Percentiles rank a stretch among this genome's conserved stretches.
Conservation (phyloP, 768 basidiomycete species). For the Lactarius akahatsu region DNA sequence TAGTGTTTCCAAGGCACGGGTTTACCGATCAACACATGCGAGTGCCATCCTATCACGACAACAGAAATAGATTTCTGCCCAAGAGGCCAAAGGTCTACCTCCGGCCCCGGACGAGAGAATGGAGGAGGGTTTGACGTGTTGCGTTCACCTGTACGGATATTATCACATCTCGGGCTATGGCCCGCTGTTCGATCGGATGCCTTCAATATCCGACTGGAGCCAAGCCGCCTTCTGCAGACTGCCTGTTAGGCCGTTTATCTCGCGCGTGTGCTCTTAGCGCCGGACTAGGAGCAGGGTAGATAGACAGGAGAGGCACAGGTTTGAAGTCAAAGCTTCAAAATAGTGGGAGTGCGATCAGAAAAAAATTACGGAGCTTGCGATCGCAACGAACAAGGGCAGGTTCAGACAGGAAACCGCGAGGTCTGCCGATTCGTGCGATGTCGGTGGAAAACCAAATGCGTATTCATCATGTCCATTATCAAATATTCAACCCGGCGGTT, state of each 20-base stretch:
- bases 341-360: constrained; percentile 13
- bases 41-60: constrained; percentile 27
- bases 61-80: constrained; percentile 17
- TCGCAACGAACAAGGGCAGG: constrained; percentile 11
- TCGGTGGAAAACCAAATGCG: constrained; percentile 26
- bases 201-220: constrained; percentile 24
- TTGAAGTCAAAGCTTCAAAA: constrained; percentile 4
- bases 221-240: constrained; percentile 28
- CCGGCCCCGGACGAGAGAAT: constrained; percentile 36
- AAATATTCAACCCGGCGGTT: constrained; percentile 27
- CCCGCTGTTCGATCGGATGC: constrained; percentile 14
- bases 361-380: constrained; percentile 21
- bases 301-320: constrained; percentile 11
- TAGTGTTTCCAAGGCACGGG: constrained; percentile 47
- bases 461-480: constrained; percentile 19
- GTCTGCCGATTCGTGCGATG: constrained; percentile 14
- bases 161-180: constrained; percentile 38
- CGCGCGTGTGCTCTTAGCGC: constrained; percentile 19
- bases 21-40: constrained; percentile 50
- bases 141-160: constrained; percentile 42
- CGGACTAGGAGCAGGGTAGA: constrained; percentile 11
- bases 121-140: constrained; percentile 40
- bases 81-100: constrained; percentile 41
- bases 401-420: constrained; percentile 27
- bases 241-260: constrained; percentile 28